Base-by-base conservation (phyloP, 768 basidiomycete genomes). In the Macrocybe gigantea region DNA sequence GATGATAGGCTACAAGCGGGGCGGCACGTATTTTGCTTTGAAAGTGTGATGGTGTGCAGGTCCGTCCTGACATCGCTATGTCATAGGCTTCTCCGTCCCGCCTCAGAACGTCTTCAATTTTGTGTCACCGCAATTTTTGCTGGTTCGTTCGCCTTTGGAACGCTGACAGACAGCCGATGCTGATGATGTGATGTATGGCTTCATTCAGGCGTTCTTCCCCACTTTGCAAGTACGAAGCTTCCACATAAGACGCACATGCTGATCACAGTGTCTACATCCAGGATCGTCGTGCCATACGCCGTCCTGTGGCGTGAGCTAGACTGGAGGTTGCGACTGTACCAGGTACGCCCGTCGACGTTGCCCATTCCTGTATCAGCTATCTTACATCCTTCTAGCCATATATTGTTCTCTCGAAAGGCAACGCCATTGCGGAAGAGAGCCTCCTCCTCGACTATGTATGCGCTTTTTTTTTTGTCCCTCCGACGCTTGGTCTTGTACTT, bases 361-460 rank as follows among this genome's bases (percentile, higher is more conserved):
- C 22, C 32, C 32, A 35, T n/a, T n/a, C 40, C 37, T 34, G 36
- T 9, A 31, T 22, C 54, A 42, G 49, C 53, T n/a, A 32, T 52
- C 50, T 12, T 15, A 30, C 54, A 11, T 37, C 12, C 42, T 38
- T 6, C 32, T 49, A 87, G 84, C 83, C 85, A 2, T 87, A 83
- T 51, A 66, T 88, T 5, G 62, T 72, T 5, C 62, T 88, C 29
- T 70, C 76, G 12, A 65, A 69, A 53, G 83, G 82, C 2, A 65
- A 65, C 50, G 76, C 75, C 1, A 60, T 66, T 2, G 82, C 83
- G 1, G 69, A 80, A 47, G 76, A 80, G 52, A 78, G 78, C 45
- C 60, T 88, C n/a, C 64, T 88, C 12, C 58, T 84, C 22, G 79
- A 87, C 60, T 87, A 87, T 61, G 82, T 83, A 53, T 42, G 79